These are phyloP conservation scores for Bruguiera gymnorhiza DNA, from an alignment of 345 rosid species.

Conservation along the genomic window DNA sequence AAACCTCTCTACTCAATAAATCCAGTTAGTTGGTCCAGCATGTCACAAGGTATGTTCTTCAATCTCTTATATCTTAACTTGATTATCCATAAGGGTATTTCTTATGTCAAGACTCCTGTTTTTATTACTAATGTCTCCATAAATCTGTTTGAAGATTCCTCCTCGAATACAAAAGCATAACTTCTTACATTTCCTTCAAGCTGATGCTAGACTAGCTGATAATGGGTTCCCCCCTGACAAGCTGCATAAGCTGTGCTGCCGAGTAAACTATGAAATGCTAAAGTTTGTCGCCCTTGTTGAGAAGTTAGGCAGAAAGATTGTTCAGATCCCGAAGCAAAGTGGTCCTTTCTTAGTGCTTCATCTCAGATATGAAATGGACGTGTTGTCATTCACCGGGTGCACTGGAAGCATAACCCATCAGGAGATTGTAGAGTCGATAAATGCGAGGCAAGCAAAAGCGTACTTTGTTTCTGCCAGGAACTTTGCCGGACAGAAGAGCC, in stretches of 20 bases:
- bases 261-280: constrained; percentile 2
- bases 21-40: background rate
- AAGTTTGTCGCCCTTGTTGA: constrained; percentile 4
- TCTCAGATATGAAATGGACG: constrained; percentile 19
- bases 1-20: no score
- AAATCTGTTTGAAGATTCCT: background rate
- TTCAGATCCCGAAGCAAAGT: constrained; percentile 2
- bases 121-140: no score
- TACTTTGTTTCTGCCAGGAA: background rate
- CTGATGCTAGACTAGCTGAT: constrained; percentile 3
- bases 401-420: background rate
- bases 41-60: background rate
- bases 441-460: constrained; percentile 1
- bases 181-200: background rate
- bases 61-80: no score
- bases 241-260: constrained; percentile 9
- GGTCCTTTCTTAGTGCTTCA: constrained; percentile 10
- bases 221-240: constrained; percentile 9
- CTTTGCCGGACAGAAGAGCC: background rate
- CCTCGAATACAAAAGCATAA: background rate
- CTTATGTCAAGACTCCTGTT: no score
- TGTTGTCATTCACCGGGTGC: constrained; percentile 10
- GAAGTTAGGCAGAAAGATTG: constrained; percentile 8
- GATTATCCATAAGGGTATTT: no score
- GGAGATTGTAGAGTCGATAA: background rate